Evolutionary conservation across 495 filamentous ascomycete species (phyloP).

Genomic region (Tricharina praecox): DNA sequence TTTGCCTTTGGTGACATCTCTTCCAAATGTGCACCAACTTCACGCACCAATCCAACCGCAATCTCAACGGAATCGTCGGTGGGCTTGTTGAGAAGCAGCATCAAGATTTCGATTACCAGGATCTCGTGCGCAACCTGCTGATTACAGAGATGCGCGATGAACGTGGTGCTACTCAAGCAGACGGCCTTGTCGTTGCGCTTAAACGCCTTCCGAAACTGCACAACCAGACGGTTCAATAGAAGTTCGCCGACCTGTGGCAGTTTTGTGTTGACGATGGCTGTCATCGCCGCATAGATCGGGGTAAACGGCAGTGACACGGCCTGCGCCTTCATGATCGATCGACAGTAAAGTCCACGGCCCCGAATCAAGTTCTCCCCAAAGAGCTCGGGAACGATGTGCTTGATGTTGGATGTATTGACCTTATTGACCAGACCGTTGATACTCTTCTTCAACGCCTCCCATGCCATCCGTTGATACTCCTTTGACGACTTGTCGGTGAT

Average conservation of each 20-base stretch:
- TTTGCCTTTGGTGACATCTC: constrained; percentile 80
- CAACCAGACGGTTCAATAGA: constrained; percentile 64
- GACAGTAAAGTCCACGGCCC: constrained; percentile 80
- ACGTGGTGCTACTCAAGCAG: constrained; percentile 74
- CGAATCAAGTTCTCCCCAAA: constrained; percentile 88
- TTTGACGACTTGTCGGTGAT: constrained; percentile 92
- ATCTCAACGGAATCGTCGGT: constrained; percentile 98
- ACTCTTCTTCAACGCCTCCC: constrained; percentile 96
- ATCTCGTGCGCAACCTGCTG: constrained; percentile 91
- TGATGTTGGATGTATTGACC: constrained; percentile 93
- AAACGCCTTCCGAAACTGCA: constrained; percentile 91
- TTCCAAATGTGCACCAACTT: constrained; percentile 84
- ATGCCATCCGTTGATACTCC: constrained; percentile 97
- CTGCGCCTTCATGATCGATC: constrained; percentile 93
- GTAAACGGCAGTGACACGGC: constrained; percentile 94
- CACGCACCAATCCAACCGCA: constrained; percentile 74
- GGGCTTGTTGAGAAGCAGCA: constrained; percentile 77
- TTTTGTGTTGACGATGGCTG: constrained; percentile 93
- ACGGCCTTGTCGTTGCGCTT: constrained; percentile 95
- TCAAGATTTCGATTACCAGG: constrained; percentile 73
- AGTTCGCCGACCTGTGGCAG: constrained; percentile 86
- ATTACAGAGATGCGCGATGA: constrained; percentile 88
- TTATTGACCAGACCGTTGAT: constrained; percentile 99
- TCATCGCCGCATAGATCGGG: constrained; percentile 85
- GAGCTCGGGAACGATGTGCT: constrained; percentile 84